phyloP scores from a whole-genome alignment of 2,329 filamentous ascomycete species.

The Ploettnerulaceae sp. region DNA sequence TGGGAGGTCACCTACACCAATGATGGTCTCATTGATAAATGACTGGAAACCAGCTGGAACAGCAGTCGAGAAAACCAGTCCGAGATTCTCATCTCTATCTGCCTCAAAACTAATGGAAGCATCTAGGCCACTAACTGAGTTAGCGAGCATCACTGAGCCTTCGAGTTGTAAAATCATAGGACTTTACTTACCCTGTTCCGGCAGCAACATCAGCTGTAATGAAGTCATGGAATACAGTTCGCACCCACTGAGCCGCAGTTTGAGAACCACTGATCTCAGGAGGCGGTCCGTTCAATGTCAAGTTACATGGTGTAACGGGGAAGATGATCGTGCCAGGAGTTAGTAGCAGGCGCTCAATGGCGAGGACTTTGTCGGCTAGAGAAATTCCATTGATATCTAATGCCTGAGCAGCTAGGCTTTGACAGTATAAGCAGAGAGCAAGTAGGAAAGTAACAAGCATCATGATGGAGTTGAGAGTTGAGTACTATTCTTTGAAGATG shows the following conservation, averaged over 20 bases:
- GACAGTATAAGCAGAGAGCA: constrained; percentile 8
- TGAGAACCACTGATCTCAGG: too few relatives aligned
- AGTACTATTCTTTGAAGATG: not conserved
- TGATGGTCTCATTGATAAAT: constrained; percentile 2
- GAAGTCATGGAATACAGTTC: constrained; percentile 58
- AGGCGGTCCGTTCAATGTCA: too few relatives aligned
- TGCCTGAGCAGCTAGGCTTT: constrained; percentile 2
- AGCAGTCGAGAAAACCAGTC: constrained; percentile 39
- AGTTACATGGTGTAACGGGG: too few relatives aligned
- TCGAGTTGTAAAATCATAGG: constrained; percentile 34
- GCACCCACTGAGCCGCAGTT: constrained; percentile 50
- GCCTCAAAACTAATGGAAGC: constrained; percentile 31
- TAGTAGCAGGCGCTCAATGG: constrained; percentile 15
- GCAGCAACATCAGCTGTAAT: constrained; percentile 43
- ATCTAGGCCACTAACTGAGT: constrained; percentile 50
- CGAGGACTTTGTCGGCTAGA: constrained; percentile 15
- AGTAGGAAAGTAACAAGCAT: constrained; percentile 10
- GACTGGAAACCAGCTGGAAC: not conserved
- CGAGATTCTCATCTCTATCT: constrained; percentile 38
- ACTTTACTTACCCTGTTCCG: constrained; percentile 15
- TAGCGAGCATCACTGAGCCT: not conserved
- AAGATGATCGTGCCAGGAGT: constrained; percentile 13
- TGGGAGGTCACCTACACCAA: not conserved
- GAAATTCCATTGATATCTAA: constrained; percentile 17
- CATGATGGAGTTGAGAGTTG: not conserved